Percentiles rank a stretch among this genome's conserved stretches.
These are phyloP conservation scores for Thalassiosira mediterranea DNA, from an alignment of 352 stramenopile species.

Conservation along the genomic window DNA sequence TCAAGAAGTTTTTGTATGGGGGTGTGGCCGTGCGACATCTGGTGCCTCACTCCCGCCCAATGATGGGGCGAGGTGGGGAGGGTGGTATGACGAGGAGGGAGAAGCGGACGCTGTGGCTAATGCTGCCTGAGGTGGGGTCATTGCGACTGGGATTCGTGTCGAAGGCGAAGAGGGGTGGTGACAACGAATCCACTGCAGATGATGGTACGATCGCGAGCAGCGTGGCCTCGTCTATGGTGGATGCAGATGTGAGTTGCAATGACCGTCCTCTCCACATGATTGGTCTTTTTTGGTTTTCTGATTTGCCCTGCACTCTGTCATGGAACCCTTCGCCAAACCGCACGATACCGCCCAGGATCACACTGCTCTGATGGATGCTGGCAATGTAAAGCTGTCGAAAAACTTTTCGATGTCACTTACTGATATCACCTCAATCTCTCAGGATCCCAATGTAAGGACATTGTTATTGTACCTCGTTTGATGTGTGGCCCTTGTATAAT, in stretches of 20 bases:
- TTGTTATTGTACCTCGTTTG: too few relatives aligned
- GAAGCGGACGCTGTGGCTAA: conserved; percentile 78
- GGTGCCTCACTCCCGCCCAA: conserved; percentile 44
- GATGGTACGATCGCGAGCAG: conserved; percentile 49
- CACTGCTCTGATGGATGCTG: conserved; percentile 32
- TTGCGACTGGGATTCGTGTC: conserved; percentile 78
- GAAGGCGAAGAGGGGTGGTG: conserved; percentile 55
- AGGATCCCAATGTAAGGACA: conserved; percentile 65
- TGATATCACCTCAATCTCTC: conserved; percentile 69
- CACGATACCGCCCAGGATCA: conserved; percentile 27
- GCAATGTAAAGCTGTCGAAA: conserved; percentile 72
- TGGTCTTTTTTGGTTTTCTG: too few relatives aligned
- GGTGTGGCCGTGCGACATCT: conserved; percentile 73
- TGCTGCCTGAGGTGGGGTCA: conserved; percentile 69
- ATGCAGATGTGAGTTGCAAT: conserved; percentile 42
- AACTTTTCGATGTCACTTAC: conserved; percentile 79
- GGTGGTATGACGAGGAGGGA: conserved; percentile 59
- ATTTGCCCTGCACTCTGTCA: too few relatives aligned
- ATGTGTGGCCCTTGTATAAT: too few relatives aligned
- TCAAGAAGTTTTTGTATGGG: conserved; percentile 82
- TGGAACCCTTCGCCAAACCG: too few relatives aligned
- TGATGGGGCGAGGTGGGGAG: conserved; percentile 19
- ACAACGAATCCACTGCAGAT: conserved; percentile 33
- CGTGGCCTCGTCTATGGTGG: conserved; percentile 30
- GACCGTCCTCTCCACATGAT: not conserved